Evolutionary conservation across 2,329 filamentous ascomycete genomes (phyloP).

Genomic region (Aspergillus caelatus): DNA sequence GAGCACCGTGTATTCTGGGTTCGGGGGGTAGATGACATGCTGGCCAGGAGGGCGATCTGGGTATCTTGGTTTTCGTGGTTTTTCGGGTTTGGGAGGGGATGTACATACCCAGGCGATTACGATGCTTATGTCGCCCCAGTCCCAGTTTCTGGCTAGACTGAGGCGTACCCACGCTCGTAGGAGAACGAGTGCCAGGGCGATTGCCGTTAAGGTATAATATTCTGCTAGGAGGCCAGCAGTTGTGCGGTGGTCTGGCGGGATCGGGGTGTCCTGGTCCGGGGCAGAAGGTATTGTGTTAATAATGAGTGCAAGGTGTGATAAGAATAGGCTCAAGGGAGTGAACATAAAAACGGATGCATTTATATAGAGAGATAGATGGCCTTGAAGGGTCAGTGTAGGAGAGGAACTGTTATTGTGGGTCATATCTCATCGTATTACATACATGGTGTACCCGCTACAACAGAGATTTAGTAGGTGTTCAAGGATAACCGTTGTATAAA

Average conservation of each 20-base stretch:
- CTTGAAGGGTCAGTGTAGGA: neutral
- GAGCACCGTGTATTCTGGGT: neutral
- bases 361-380: neutral
- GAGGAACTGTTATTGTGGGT: neutral
- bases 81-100: neutral
- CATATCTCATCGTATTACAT: neutral
- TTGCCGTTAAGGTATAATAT: neutral
- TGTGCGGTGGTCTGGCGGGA: neutral
- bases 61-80: neutral
- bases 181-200: neutral
- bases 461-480: neutral
- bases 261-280: neutral
- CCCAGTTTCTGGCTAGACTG: neutral
- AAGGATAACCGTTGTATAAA: neutral
- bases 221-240: neutral
- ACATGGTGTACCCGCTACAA: neutral
- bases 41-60: neutral
- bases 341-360: neutral
- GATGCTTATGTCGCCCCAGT: neutral
- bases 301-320: neutral
- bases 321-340: no score
- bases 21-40: neutral
- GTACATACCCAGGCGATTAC: neutral
- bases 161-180: neutral
- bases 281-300: neutral